A percentile compares a stretch with the other conserved stretches of the same genome.
These are phyloP conservation scores for Lactifluus echinatus DNA, from an alignment of 768 basidiomycete species.

Conservation along the genomic window DNA sequence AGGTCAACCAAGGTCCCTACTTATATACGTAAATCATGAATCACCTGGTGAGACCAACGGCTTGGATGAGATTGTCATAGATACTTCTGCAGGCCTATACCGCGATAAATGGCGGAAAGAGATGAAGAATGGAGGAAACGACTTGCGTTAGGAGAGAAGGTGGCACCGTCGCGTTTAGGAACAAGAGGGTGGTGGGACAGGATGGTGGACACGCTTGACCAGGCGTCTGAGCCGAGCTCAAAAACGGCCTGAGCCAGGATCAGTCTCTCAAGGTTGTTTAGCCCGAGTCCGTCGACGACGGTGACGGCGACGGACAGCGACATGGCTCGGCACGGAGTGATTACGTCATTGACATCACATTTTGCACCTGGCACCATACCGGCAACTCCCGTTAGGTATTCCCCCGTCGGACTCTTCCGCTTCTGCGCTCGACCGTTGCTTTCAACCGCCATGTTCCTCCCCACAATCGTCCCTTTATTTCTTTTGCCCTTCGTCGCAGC, in stretches of 20 bases:
- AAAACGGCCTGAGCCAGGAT: conserved; percentile 82
- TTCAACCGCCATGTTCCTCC: conserved; percentile 35
- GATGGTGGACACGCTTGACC: conserved; percentile 57
- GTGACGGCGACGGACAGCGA: not conserved
- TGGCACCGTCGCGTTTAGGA: conserved; percentile 43
- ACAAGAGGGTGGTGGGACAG: conserved; percentile 67
- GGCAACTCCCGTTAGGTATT: conserved; percentile 15
- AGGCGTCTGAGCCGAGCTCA: conserved; percentile 63
- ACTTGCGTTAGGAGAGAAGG: conserved; percentile 60
- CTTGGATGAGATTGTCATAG: not conserved
- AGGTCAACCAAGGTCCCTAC: not conserved
- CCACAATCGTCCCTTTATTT: conserved; percentile 33
- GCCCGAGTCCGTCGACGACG: not conserved
- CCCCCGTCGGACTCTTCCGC: no score
- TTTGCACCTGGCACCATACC: not conserved
- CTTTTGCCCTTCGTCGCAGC: conserved; percentile 41
- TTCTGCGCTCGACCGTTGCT: no score
- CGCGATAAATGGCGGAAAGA: not conserved
- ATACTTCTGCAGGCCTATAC: conserved; percentile 3
- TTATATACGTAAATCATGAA: not conserved
- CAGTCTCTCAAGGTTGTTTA: conserved; percentile 55
- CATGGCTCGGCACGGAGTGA: not conserved
- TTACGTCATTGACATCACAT: conserved; percentile 6
- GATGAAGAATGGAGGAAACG: conserved; percentile 13
- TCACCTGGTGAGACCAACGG: conserved; percentile 9